Percentiles rank a stretch among this genome's conserved stretches.
Evolutionary conservation across 2,329 filamentous ascomycete genomes (phyloP).

Genomic region (Trichoderma harzianum): DNA sequence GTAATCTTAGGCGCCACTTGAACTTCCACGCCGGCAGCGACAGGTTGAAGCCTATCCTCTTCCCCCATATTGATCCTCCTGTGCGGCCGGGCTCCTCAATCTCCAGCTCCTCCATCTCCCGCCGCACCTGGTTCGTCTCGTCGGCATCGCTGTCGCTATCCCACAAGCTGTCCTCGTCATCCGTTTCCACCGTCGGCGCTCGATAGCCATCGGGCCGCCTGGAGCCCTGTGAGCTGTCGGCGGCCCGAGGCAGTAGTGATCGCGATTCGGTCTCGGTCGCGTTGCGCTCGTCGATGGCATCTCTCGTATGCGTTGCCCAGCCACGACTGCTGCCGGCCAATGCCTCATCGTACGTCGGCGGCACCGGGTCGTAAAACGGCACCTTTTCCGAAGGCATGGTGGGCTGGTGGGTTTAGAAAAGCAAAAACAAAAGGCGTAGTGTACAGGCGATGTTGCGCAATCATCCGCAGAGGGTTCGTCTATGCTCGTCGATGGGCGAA

Average conservation of each 20-base stretch:
- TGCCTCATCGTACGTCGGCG: slow-evolving; percentile 43
- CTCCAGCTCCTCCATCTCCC: slow-evolving; percentile 87
- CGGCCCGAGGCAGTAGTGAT: slow-evolving; percentile 63
- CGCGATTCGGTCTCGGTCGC: slow-evolving; percentile 73
- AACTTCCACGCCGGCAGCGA: slow-evolving; percentile 54
- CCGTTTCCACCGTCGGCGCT: slow-evolving; percentile 75
- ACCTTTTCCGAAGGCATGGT: slow-evolving; percentile 39
- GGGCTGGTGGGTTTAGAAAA: not conserved
- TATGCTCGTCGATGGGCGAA: not conserved
- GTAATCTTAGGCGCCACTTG: slow-evolving; percentile 52
- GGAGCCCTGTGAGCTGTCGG: slow-evolving; percentile 36
- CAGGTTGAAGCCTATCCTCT: slow-evolving; percentile 52
- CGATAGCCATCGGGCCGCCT: slow-evolving; percentile 61
- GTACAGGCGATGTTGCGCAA: not conserved
- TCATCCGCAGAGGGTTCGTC: slow-evolving; percentile 7
- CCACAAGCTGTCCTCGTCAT: slow-evolving; percentile 61
- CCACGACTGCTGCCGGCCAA: slow-evolving; percentile 28
- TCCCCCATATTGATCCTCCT: slow-evolving; percentile 48
- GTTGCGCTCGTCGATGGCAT: slow-evolving; percentile 52
- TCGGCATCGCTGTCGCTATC: slow-evolving; percentile 45
- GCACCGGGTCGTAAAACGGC: slow-evolving; percentile 43
- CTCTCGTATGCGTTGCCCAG: slow-evolving; percentile 32
- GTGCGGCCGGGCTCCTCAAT: slow-evolving; percentile 63
- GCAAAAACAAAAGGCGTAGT: not conserved
- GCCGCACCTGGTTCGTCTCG: slow-evolving; percentile 65